Evolutionary conservation across 2,329 filamentous ascomycete species (phyloP).

Genomic region (Calonectria henricotiae): DNA sequence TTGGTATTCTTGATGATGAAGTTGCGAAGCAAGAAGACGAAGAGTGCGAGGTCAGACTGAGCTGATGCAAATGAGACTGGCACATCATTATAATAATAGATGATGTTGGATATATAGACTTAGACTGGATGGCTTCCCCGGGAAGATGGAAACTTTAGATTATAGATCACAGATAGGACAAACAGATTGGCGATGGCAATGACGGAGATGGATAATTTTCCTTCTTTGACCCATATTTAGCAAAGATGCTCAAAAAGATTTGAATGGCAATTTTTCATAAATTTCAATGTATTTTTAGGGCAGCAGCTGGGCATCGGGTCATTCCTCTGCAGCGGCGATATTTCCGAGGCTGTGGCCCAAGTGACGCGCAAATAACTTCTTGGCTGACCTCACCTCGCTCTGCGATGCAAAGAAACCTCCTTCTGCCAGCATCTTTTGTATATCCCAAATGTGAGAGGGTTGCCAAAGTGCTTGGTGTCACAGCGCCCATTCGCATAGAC

Average conservation of each 20-base stretch:
- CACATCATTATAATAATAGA: not conserved
- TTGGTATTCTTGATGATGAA: constrained; percentile 50
- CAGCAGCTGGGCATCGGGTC: not conserved
- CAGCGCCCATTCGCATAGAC: constrained; percentile 66
- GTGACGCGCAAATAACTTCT: not conserved
- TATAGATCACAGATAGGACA: not conserved
- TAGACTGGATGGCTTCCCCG: not conserved
- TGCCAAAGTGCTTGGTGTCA: constrained; percentile 59
- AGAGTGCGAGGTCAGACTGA: constrained; percentile 40
- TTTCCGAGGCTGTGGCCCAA: not conserved
- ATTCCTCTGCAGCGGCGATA: not conserved
- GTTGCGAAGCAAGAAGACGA: constrained; percentile 46
- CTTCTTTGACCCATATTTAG: not conserved
- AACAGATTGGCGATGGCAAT: not conserved
- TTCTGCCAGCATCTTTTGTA: not conserved
- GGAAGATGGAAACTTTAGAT: not conserved
- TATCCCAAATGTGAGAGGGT: constrained; percentile 59
- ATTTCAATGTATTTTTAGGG: not conserved
- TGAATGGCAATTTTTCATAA: not conserved
- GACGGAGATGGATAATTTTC: not conserved
- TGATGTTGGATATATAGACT: not conserved
- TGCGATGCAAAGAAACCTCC: not conserved
- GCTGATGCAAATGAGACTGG: not conserved
- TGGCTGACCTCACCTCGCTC: not conserved
- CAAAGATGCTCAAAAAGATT: not conserved